Evolutionary conservation across 257 asterid genomes (phyloP).

Genomic region (Solanum arcanum): DNA sequence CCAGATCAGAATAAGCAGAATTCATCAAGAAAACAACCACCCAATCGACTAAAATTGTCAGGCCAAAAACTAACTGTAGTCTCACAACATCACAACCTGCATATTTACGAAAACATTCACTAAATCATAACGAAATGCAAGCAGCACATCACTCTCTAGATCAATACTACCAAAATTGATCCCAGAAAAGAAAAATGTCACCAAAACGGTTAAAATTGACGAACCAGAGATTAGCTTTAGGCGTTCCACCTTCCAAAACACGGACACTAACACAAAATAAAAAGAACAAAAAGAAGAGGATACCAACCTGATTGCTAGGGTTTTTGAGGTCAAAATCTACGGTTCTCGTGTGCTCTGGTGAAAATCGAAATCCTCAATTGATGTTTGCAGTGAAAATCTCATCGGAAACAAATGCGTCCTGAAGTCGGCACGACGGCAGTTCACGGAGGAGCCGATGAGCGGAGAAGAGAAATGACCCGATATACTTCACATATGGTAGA

Average conservation of each 20-base stretch:
- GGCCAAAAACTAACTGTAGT: background rate
- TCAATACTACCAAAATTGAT: background rate
- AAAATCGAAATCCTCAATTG: background rate
- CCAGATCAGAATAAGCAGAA: background rate
- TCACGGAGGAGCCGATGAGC: background rate
- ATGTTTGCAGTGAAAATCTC: background rate
- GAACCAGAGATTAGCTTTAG: background rate
- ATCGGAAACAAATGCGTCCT: background rate
- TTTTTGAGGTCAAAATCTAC: background rate
- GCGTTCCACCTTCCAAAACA: background rate
- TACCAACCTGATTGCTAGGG: background rate
- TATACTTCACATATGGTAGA: background rate
- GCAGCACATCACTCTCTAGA: background rate
- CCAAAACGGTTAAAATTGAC: background rate
- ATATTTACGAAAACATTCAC: background rate
- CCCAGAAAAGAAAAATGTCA: background rate
- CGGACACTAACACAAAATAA: background rate
- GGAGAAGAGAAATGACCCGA: background rate
- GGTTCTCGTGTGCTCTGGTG: background rate
- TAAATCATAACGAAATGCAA: background rate
- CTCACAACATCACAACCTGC: background rate
- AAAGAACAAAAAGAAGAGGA: background rate
- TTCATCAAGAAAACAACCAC: background rate
- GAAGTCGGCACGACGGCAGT: background rate
- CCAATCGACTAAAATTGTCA: background rate